Evolutionary conservation across 1,284 basidiomycete genomes (phyloP).

Genomic region (Mycena citricolor): DNA sequence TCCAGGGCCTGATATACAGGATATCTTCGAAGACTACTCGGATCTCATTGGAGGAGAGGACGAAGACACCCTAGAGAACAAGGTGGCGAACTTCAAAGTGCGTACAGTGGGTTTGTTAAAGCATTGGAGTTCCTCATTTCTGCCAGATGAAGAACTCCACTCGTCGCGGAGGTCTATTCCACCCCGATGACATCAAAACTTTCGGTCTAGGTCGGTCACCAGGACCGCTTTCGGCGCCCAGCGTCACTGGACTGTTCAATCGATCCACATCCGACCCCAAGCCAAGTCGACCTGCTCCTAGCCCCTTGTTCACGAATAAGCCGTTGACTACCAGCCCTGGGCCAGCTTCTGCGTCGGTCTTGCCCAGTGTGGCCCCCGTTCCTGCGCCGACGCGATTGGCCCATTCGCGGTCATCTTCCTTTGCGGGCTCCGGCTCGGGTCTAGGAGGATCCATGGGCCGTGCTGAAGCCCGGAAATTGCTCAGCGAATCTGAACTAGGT

Average conservation of each 20-base stretch:
- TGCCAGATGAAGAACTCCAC: constrained; percentile 67
- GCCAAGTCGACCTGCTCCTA: constrained; percentile 48
- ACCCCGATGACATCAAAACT: constrained; percentile 84
- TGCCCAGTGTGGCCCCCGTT: constrained; percentile 15
- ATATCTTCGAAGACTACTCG: constrained; percentile 88
- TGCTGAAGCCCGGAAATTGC: constrained; percentile 53
- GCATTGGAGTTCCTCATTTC: too few species aligned
- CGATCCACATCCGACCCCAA: constrained; percentile 30
- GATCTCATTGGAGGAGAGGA: constrained; percentile 79
- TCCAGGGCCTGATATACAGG: constrained; percentile 56
- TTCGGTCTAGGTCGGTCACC: constrained; percentile 47
- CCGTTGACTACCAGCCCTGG: constrained; percentile 20
- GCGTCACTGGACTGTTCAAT: constrained; percentile 15
- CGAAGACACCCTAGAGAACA: constrained; percentile 67
- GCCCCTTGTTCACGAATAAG: constrained; percentile 32
- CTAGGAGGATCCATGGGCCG: constrained; percentile 60
- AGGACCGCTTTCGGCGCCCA: constrained; percentile 48
- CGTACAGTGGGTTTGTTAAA: constrained; percentile 16
- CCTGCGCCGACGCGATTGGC: constrained; percentile 19
- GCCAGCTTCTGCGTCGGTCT: constrained; percentile 19
- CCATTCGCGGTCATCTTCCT: constrained; percentile 58
- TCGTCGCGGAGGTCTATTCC: constrained; percentile 69
- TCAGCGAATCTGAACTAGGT: constrained; percentile 63
- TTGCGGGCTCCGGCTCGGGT: constrained; percentile 41
- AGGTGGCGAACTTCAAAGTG: constrained; percentile 82